Evolutionary conservation across 768 basidiomycete genomes (phyloP).

Genomic region (Termitomyces sp.): DNA sequence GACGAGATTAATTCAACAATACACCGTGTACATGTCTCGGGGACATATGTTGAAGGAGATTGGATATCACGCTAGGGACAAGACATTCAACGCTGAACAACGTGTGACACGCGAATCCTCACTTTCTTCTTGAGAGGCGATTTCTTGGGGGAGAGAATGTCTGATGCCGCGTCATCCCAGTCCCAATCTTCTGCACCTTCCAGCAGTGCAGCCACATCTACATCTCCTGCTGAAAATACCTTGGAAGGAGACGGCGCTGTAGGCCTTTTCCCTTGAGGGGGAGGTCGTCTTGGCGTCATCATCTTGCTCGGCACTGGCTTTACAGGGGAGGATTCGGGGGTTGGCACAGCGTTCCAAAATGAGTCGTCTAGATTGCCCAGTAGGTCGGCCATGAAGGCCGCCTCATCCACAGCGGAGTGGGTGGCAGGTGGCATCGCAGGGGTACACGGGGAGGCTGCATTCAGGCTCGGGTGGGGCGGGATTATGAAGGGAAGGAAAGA

Average conservation of each 20-base stretch:
- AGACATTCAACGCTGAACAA: background rate
- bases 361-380: slow-evolving; percentile 44
- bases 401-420: slow-evolving; percentile 45
- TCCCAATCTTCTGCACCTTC: slow-evolving; percentile 73
- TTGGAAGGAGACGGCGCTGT: slow-evolving; percentile 20
- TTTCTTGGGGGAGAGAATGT: slow-evolving; percentile 51
- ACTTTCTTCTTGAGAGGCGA: slow-evolving; percentile 27
- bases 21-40: slow-evolving; percentile 52
- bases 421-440: slow-evolving; percentile 30
- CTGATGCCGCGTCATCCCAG: slow-evolving; percentile 54
- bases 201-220: slow-evolving; percentile 49
- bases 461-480: background rate
- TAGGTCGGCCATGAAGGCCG: slow-evolving; percentile 48
- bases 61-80: slow-evolving; percentile 5
- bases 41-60: slow-evolving; percentile 23
- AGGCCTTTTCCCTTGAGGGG: slow-evolving; percentile 3
- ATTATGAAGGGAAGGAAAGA: background rate
- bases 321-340: slow-evolving; percentile 32
- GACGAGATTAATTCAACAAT: slow-evolving; percentile 42
- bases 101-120: slow-evolving; percentile 3
- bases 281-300: slow-evolving; percentile 19
- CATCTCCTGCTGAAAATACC: slow-evolving; percentile 26
- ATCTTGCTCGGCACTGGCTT: slow-evolving; percentile 8
- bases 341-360: slow-evolving; percentile 40
- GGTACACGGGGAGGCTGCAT: background rate